These are phyloP conservation scores for Hypsizygus ulmarius DNA, from an alignment of 1,284 basidiomycete species.

Conservation along the genomic window DNA sequence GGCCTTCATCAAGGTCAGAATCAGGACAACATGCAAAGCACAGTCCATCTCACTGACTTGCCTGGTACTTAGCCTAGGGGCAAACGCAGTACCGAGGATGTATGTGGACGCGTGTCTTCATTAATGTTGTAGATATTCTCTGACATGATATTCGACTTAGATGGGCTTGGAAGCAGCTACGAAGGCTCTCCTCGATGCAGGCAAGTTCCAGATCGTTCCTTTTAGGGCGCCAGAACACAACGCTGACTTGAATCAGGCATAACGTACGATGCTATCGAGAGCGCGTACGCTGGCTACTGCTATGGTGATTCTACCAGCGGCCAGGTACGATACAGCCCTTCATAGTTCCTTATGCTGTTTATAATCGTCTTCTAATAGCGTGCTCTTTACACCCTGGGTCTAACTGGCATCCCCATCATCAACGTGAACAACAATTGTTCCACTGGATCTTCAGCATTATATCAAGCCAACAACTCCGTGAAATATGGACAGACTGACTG, in stretches of 20 bases:
- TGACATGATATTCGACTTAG: constrained; percentile 30
- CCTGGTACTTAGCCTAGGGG: constrained; percentile 20
- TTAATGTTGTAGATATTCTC: not conserved
- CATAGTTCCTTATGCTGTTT: not conserved
- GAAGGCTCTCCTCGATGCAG: constrained; percentile 84
- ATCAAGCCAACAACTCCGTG: constrained; percentile 65
- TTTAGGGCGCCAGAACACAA: not conserved
- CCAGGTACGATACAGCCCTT: constrained; percentile 47
- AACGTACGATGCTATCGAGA: constrained; percentile 76
- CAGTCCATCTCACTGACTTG: not conserved
- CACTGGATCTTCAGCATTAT: constrained; percentile 74
- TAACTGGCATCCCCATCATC: constrained; percentile 83
- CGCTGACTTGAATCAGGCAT: constrained; percentile 47
- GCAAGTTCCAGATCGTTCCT: constrained; percentile 30
- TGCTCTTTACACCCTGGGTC: constrained; percentile 81
- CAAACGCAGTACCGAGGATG: constrained; percentile 62
- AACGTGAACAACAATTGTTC: constrained; percentile 89
- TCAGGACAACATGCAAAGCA: not conserved
- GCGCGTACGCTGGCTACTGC: constrained; percentile 78
- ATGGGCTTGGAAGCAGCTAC: constrained; percentile 83
- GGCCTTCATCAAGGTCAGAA: constrained; percentile 72
- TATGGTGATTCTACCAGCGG: constrained; percentile 82
- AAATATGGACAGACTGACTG: constrained; percentile 74
- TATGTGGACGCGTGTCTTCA: constrained; percentile 28
- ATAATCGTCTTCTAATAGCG: constrained; percentile 38